These are phyloP conservation scores for Mycena rebaudengoi DNA, from an alignment of 768 basidiomycete genomes.

Conservation along the genomic window DNA sequence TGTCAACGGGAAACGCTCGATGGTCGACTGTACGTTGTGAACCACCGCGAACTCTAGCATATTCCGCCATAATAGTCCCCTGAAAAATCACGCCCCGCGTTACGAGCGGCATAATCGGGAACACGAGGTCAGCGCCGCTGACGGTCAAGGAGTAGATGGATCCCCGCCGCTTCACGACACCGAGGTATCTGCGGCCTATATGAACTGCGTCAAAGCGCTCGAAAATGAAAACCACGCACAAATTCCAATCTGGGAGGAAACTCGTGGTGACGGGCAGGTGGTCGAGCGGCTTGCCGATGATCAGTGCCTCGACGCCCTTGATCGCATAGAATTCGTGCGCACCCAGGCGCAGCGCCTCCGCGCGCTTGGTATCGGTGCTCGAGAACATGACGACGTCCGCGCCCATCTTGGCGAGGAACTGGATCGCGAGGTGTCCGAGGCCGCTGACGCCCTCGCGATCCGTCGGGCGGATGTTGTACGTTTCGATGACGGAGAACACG, in stretches of 20 bases:
- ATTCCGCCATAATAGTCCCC: conserved; percentile 29
- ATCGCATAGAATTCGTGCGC: neutral
- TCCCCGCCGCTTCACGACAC: neutral
- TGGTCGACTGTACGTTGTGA: conserved; percentile 36
- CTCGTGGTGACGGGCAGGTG: conserved; percentile 40
- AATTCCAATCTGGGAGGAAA: neutral
- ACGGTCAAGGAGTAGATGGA: conserved; percentile 11
- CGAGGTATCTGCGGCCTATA: neutral
- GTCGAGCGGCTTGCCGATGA: conserved; percentile 36
- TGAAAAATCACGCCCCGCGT: conserved; percentile 4
- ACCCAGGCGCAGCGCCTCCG: neutral
- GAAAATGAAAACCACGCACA: neutral
- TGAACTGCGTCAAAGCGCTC: neutral
- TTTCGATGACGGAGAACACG: neutral
- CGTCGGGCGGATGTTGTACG: neutral
- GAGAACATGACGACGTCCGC: neutral
- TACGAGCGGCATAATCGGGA: conserved; percentile 6
- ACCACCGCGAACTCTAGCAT: conserved; percentile 44
- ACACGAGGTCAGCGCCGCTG: neutral
- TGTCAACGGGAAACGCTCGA: conserved; percentile 41
- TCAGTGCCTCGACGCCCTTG: conserved; percentile 20
- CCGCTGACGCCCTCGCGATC: neutral
- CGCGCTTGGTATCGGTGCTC: neutral
- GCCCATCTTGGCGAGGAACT: neutral
- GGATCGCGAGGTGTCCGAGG: neutral